Conservation (phyloP, 768 basidiomycete species). For the Termitomyces heimii region DNA sequence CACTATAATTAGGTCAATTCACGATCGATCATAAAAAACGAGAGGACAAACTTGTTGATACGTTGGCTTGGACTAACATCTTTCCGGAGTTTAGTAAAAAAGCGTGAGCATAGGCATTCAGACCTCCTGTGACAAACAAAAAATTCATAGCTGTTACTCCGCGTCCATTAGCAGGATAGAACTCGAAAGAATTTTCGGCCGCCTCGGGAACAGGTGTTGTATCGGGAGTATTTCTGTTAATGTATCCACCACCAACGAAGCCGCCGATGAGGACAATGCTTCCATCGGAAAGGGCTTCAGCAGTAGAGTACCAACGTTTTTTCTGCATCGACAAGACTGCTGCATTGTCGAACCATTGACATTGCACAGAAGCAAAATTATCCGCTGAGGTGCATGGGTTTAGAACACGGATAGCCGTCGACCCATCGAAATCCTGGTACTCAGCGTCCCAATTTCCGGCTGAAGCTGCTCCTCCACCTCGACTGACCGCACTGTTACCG, state of each 20-base stretch:
- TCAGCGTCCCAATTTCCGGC: slow-evolving; percentile 52
- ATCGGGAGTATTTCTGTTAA: slow-evolving; percentile 72
- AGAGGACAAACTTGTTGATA: slow-evolving; percentile 56
- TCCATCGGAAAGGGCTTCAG: slow-evolving; percentile 73
- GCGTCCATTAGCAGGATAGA: slow-evolving; percentile 60
- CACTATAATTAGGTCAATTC: slow-evolving; percentile 21
- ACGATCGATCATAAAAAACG: background rate
- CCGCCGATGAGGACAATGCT: slow-evolving; percentile 76
- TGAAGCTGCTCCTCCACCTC: slow-evolving; percentile 54
- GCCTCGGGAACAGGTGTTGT: slow-evolving; percentile 55
- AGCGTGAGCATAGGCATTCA: slow-evolving; percentile 73
- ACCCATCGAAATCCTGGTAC: slow-evolving; percentile 80
- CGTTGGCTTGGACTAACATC: slow-evolving; percentile 79
- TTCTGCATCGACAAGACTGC: slow-evolving; percentile 58
- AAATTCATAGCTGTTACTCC: slow-evolving; percentile 54
- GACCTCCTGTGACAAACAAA: slow-evolving; percentile 64
- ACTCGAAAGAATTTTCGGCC: slow-evolving; percentile 80
- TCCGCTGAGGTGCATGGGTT: slow-evolving; percentile 59
- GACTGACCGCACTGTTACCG: slow-evolving; percentile 71
- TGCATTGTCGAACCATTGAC: slow-evolving; percentile 71
- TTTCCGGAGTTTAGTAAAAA: slow-evolving; percentile 73
- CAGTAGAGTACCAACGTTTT: slow-evolving; percentile 73
- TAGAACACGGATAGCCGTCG: slow-evolving; percentile 73
- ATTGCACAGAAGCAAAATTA: slow-evolving; percentile 42
- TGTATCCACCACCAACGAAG: slow-evolving; percentile 71